Percentiles rank a stretch among this genome's conserved stretches.
Evolutionary conservation across 441 rosid species (phyloP).

Genomic region (Aleurites moluccanus): DNA sequence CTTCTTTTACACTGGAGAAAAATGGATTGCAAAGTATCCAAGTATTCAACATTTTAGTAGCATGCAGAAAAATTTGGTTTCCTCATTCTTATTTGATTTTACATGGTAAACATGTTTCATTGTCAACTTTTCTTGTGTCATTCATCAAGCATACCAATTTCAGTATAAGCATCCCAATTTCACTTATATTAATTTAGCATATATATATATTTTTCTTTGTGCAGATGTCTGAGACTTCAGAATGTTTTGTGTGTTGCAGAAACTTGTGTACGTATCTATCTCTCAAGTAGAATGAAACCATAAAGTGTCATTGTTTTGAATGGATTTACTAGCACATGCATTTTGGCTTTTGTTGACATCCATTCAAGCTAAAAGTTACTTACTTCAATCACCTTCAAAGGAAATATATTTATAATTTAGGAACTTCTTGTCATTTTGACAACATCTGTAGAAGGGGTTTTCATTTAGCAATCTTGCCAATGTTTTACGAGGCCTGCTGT

Average conservation of each 20-base stretch:
- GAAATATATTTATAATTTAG: background rate
- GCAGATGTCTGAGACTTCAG: conserved; percentile 83
- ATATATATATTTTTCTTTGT: conserved; percentile 23
- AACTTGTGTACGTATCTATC: conserved; percentile 60
- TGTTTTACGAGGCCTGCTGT: conserved; percentile 8
- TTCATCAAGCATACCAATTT: background rate
- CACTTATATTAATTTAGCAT: background rate
- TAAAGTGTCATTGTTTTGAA: background rate
- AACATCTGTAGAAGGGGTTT: conserved; percentile 1
- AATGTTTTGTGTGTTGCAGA: conserved; percentile 70
- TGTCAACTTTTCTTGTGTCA: conserved; percentile 5
- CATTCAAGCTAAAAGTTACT: conserved; percentile 1
- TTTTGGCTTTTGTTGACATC: background rate
- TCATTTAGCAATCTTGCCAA: background rate
- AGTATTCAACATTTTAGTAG: background rate
- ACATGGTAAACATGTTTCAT: background rate
- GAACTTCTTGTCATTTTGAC: background rate
- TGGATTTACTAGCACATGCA: conserved; percentile 6
- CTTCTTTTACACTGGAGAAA: background rate
- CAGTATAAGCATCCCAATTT: too few relatives aligned
- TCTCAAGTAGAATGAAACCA: conserved; percentile 9
- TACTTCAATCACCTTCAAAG: background rate
- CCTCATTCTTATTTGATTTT: background rate
- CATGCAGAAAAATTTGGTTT: conserved; percentile 2
- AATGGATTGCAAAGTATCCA: conserved; percentile 2